Evolutionary conservation across 2,329 filamentous ascomycete genomes (phyloP), one percentile per base, ranked within the genome.

Genomic region (Coniella vitis): DNA sequence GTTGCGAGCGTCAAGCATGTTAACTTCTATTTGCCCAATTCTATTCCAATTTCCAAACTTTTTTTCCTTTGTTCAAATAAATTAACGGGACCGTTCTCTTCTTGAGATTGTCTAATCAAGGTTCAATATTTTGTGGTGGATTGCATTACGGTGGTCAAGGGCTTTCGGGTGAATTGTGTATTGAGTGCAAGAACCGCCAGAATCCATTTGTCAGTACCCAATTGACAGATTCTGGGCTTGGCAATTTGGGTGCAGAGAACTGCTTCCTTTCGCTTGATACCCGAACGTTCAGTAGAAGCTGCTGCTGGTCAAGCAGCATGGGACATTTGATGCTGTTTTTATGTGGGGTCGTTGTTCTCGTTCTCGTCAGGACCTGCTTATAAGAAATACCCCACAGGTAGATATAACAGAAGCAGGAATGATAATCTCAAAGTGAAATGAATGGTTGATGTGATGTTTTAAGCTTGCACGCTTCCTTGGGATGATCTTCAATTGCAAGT

Each of bases 221-320:
- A 20, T 29, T 29, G 25, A 29, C 21, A n/a, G 34, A 38, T 25
- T 16, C 22, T 35, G 36, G 38, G 25, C 21, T 36, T 10, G 25
- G 25, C 10, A 10, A 29, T 10, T 29, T 29, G 31, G 36, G 36
- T 32, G 29, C 21, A 42, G 17, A 19, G 4, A 20, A 34, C 34
- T n/a, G 39, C 19, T 40, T 35, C 19, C 29, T 34, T 51, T 51
- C 31, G 45, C 34, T 48, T 20, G 36, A 47, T 25, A 38, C 46
- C 38, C 44, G 44, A 46, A 29, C 10, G 25, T 45, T 31, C 34
- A 38, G 44, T 51, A 45, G 14, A 42, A 45, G 49, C 49, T 48
- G 49, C 48, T 50, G 43, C 49, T 51, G 49, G 49, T 45, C 32
- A 42, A 34, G 40, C 32, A 48, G 45, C 29, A 40, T 19, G 16